Evolutionary conservation across 352 stramenopile genomes (phyloP).

Genomic region (Thalassiosira mediterranea): DNA sequence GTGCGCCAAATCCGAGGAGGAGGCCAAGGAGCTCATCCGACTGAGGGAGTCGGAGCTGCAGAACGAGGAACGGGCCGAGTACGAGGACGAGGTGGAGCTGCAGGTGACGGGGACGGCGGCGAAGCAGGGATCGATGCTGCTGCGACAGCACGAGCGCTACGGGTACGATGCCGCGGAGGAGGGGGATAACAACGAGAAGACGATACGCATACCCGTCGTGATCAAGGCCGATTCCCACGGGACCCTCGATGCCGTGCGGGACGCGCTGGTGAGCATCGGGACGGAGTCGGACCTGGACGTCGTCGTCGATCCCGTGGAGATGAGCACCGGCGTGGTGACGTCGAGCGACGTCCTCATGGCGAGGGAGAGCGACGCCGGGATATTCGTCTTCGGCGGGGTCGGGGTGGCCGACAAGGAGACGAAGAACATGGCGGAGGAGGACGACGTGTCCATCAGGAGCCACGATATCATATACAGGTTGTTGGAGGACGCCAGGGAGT

Average conservation of each 20-base stretch:
- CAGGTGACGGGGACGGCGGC: slow-evolving; percentile 52
- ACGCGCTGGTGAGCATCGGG: slow-evolving; percentile 69
- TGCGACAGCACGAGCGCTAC: slow-evolving; percentile 52
- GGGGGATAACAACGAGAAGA: slow-evolving; percentile 22
- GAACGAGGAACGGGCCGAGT: slow-evolving; percentile 46
- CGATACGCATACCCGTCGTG: slow-evolving; percentile 76
- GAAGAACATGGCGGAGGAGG: slow-evolving; percentile 61
- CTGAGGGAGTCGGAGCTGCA: slow-evolving; percentile 51
- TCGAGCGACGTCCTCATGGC: slow-evolving; percentile 75
- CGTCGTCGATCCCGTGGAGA: slow-evolving; percentile 75
- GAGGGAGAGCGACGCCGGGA: slow-evolving; percentile 74
- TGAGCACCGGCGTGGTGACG: slow-evolving; percentile 71
- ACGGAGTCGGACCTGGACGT: slow-evolving; percentile 69
- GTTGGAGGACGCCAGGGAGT: slow-evolving; percentile 81
- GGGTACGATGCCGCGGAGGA: slow-evolving; percentile 42
- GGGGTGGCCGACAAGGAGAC: slow-evolving; percentile 59
- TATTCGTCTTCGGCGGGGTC: slow-evolving; percentile 78
- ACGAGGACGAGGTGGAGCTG: slow-evolving; percentile 38
- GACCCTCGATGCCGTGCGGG: slow-evolving; percentile 69
- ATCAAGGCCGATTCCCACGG: slow-evolving; percentile 82
- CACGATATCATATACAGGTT: slow-evolving; percentile 85
- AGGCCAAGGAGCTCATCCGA: slow-evolving; percentile 69
- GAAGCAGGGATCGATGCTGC: slow-evolving; percentile 58
- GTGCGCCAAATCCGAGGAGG: slow-evolving; percentile 71
- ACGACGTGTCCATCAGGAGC: slow-evolving; percentile 72